Evolutionary conservation across 2,329 filamentous ascomycete species (phyloP).

Genomic region (Triangularia verruculosa): DNA sequence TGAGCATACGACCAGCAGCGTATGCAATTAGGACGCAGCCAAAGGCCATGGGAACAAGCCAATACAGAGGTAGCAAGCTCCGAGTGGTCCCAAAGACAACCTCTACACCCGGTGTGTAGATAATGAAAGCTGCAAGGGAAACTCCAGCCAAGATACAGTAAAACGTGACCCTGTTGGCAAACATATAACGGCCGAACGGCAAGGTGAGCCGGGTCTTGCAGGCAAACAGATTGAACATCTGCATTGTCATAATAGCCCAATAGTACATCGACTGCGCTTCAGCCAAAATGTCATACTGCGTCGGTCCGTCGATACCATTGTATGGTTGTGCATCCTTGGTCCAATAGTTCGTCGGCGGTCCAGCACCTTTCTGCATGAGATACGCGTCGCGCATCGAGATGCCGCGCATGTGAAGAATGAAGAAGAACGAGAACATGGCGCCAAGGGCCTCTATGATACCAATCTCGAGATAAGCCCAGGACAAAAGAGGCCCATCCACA

Average conservation of each 20-base stretch:
- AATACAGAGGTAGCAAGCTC: conserved; percentile 18
- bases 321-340: conserved; percentile 17
- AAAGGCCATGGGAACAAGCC: conserved; percentile 21
- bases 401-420: conserved; percentile 16
- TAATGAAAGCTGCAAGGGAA: conserved; percentile 19
- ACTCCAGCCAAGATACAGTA: conserved; percentile 19
- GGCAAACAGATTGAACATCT: conserved; percentile 22
- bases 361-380: conserved; percentile 18
- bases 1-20: conserved; percentile 15
- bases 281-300: conserved; percentile 23
- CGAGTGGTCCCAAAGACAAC: conserved; percentile 20
- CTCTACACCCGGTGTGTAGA: conserved; percentile 21
- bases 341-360: conserved; percentile 19
- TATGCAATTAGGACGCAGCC: conserved; percentile 17
- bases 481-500: conserved; percentile 17
- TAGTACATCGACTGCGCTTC: conserved; percentile 25
- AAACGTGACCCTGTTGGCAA: conserved; percentile 40
- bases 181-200: conserved; percentile 57
- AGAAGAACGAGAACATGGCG: conserved; percentile 17
- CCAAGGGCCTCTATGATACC: conserved; percentile 20
- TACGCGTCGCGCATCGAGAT: conserved; percentile 16
- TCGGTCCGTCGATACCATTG: conserved; percentile 19
- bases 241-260: conserved; percentile 24
- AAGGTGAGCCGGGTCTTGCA: conserved; percentile 32
- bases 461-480: conserved; percentile 21